phyloP scores from a whole-genome alignment of 2,329 filamentous ascomycete species.

The Penicillium olsonii region DNA sequence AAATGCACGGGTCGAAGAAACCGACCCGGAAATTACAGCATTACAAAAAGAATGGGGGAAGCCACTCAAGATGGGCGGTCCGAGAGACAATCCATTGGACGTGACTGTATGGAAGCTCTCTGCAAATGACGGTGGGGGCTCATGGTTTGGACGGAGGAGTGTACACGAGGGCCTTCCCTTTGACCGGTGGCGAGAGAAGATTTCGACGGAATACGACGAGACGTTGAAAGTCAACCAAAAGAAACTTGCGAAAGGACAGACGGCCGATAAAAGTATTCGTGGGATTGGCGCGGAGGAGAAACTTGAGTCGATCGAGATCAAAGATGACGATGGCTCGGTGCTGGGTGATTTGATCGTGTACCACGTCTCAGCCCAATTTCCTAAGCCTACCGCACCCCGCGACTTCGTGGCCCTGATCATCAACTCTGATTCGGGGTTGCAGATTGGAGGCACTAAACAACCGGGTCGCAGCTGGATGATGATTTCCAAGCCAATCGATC shows the following conservation, averaged over 20 bases:
- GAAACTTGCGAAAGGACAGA: conserved; percentile 65
- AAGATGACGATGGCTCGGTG: conserved; percentile 41
- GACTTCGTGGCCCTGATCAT: conserved; percentile 84
- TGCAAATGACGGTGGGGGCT: conserved; percentile 76
- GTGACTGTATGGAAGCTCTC: conserved; percentile 79
- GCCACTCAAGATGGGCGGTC: conserved; percentile 62
- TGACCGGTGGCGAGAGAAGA: conserved; percentile 72
- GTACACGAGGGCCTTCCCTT: conserved; percentile 79
- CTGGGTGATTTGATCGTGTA: conserved; percentile 61
- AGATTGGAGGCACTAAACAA: conserved; percentile 22
- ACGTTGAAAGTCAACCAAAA: conserved; percentile 70
- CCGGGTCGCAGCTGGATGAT: conserved; percentile 75
- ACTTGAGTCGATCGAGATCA: conserved; percentile 64
- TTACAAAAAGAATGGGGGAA: conserved; percentile 85
- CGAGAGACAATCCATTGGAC: conserved; percentile 72
- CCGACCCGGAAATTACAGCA: conserved; percentile 55
- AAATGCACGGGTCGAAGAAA: conserved; percentile 50
- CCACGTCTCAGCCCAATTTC: conserved; percentile 84
- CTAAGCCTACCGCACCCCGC: conserved; percentile 80
- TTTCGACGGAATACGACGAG: conserved; percentile 78
- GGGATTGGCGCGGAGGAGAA: conserved; percentile 81
- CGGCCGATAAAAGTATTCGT: conserved; percentile 74
- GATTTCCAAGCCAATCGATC: conserved; percentile 79
- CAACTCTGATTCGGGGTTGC: conserved; percentile 56
- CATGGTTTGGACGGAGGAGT: conserved; percentile 87